phyloP scores from a whole-genome alignment of 345 rosid species.

The Raphanus raphanistrum region DNA sequence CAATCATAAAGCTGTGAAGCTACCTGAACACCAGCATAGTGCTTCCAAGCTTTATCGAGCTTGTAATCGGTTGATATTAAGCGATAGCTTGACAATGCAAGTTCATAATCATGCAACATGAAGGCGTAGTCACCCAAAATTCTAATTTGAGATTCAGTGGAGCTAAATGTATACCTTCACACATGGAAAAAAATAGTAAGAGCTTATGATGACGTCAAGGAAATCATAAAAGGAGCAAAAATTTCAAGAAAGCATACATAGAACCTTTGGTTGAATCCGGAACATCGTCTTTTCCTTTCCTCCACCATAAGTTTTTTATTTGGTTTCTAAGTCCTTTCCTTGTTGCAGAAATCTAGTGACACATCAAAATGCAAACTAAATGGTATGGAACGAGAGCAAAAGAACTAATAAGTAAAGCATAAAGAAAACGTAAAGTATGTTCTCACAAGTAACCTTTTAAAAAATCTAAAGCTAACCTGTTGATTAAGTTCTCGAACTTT shows the following conservation, averaged over 20 bases:
- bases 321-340: constrained; percentile 98
- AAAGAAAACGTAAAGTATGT: background rate
- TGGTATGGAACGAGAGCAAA: constrained; percentile 4
- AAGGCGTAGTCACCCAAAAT: constrained; percentile 94
- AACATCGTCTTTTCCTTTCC: constrained; percentile 94
- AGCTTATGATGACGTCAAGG: constrained; percentile 21
- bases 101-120: constrained; percentile 96
- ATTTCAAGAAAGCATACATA: constrained; percentile 51
- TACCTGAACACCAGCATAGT: constrained; percentile 98
- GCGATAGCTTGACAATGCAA: constrained; percentile 91
- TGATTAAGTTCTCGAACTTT: constrained; percentile 87
- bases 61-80: constrained; percentile 95
- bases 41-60: constrained; percentile 98
- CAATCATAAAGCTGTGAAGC: constrained; percentile 28
- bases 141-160: constrained; percentile 91
- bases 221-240: constrained; percentile 22
- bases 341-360: constrained; percentile 77
- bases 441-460: background rate
- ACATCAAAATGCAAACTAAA: constrained; percentile 32
- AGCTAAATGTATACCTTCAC: constrained; percentile 90
- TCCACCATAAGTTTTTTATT: constrained; percentile 96
- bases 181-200: constrained; percentile 23
- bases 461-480: constrained; percentile 52
- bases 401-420: constrained; percentile 18
- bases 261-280: constrained; percentile 64